Percentiles rank a stretch among this genome's conserved stretches.
Evolutionary conservation across 371 early-diverging fungal species (phyloP).

Genomic region (Mucor piriformis): DNA sequence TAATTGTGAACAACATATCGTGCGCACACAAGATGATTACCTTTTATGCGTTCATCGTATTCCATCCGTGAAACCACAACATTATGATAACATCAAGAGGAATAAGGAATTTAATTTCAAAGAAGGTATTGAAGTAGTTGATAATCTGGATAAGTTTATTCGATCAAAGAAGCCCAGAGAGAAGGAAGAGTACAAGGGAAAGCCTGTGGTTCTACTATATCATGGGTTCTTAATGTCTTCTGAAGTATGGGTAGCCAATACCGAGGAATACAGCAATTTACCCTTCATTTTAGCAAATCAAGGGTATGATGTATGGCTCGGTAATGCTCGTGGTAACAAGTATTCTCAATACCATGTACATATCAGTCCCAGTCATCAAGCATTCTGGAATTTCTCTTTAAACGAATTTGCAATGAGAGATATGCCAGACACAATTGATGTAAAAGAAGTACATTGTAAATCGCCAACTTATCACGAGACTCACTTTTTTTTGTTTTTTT

Average conservation of each 20-base stretch:
- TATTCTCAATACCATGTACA: slow-evolving; percentile 86
- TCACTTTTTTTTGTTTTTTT: neutral
- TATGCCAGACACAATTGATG: slow-evolving; percentile 84
- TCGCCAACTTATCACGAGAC: neutral
- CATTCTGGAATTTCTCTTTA: slow-evolving; percentile 94
- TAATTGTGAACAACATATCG: slow-evolving; percentile 83
- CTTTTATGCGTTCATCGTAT: slow-evolving; percentile 89
- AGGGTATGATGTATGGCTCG: slow-evolving; percentile 97
- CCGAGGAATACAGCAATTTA: slow-evolving; percentile 68
- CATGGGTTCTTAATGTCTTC: slow-evolving; percentile 95
- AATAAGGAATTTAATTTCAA: slow-evolving; percentile 5
- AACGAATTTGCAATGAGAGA: slow-evolving; percentile 91
- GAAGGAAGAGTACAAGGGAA: slow-evolving; percentile 29
- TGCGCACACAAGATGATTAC: slow-evolving; percentile 87
- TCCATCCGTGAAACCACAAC: slow-evolving; percentile 38
- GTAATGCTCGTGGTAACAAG: slow-evolving; percentile 96
- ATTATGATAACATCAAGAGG: neutral
- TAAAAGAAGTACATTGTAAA: slow-evolving; percentile 32
- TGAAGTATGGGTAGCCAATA: slow-evolving; percentile 89
- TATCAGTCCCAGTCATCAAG: slow-evolving; percentile 65
- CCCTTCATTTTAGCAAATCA: slow-evolving; percentile 76
- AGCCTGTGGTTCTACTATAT: slow-evolving; percentile 90
- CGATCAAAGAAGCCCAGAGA: slow-evolving; percentile 15
- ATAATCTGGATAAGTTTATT: slow-evolving; percentile 40
- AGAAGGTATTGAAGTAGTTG: slow-evolving; percentile 33